Base-by-base conservation (phyloP, 73 alveolate genomes). In the Tetrahymena malaccensis region DNA sequence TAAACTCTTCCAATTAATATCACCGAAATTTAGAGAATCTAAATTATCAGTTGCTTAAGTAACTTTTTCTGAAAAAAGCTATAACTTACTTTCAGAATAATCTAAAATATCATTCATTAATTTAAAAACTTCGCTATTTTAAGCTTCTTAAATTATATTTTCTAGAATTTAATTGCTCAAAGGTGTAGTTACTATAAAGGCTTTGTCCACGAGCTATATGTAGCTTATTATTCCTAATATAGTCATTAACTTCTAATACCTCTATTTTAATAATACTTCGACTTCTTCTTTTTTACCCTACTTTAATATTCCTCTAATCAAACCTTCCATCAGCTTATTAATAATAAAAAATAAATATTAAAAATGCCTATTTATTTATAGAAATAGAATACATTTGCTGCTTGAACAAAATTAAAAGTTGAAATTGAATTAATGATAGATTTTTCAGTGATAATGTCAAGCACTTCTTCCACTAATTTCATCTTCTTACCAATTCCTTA, bases 401-500 rank as follows among this genome's bases (percentile, higher is more conserved):
- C 89, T 70, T 70, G 31, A n/a, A 70, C 89, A 70, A 3, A 70
- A 25, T 70, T 70, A 31, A 70, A 17, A 1, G 43, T 70, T 5
- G 89, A 70, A 3, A 70, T 70, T 1, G 89, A n/a, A 70, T 70
- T 70, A 19, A 70, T 70, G 19, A 70, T 70, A 12, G 34, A 27
- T n/a, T 70, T 70, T 8, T 70, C 89, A 0, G 89, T 70, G 3
- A 70, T 70, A 70, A 70, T 70, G 21, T 95, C 95, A 9, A 85
- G 34, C 17, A 95, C 94, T 34, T 95, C 58, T 10, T 55, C 95
- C n/a, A 95, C 43, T 25, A 95, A 85, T 31, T 85, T 93, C 43
- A 89, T 96, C 38, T 96, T 94, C 43, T 96, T 96, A 94, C 96
- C 96, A 17, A 96, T 56, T 33, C 99, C 99, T 16, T 96, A 95